Evolutionary conservation across 2,329 filamentous ascomycete species (phyloP).

Genomic region (Claviceps purpurea): DNA sequence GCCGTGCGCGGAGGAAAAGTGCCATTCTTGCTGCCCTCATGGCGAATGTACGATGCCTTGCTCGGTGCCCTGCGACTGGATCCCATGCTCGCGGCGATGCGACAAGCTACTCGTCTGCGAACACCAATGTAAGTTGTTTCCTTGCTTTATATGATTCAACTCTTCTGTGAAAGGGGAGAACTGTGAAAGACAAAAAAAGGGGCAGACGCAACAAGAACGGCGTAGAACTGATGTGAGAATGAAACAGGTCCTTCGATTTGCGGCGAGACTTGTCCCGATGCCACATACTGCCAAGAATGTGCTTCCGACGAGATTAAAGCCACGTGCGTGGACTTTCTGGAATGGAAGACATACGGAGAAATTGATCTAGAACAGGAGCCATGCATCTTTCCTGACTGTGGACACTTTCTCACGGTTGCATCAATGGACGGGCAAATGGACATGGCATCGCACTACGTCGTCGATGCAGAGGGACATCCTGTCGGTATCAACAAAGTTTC

Average conservation of each 20-base stretch:
- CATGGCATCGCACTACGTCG: slow-evolving; percentile 35
- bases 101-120: slow-evolving; percentile 38
- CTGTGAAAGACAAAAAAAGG: no score
- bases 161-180: not conserved
- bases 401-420: slow-evolving; percentile 46
- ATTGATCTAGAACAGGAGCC: slow-evolving; percentile 46
- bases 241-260: slow-evolving; percentile 40
- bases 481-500: slow-evolving; percentile 21
- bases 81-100: slow-evolving; percentile 53
- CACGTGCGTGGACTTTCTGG: slow-evolving; percentile 41
- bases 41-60: slow-evolving; percentile 40
- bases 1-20: slow-evolving; percentile 43
- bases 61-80: slow-evolving; percentile 51
- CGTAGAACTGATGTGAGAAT: not conserved
- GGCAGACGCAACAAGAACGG: not conserved
- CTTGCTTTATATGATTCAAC: not conserved
- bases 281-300: slow-evolving; percentile 44
- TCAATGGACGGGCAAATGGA: slow-evolving; percentile 49
- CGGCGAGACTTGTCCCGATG: slow-evolving; percentile 45
- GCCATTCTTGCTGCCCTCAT: slow-evolving; percentile 43
- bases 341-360: slow-evolving; percentile 39
- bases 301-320: slow-evolving; percentile 28
- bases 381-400: slow-evolving; percentile 48
- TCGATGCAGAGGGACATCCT: slow-evolving; percentile 22
- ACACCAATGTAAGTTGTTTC: slow-evolving; percentile 36